Evolutionary conservation across 2,329 filamentous ascomycete genomes (phyloP), one percentile per base, ranked within the genome.

Genomic region (Fusarium pseudograminearum): DNA sequence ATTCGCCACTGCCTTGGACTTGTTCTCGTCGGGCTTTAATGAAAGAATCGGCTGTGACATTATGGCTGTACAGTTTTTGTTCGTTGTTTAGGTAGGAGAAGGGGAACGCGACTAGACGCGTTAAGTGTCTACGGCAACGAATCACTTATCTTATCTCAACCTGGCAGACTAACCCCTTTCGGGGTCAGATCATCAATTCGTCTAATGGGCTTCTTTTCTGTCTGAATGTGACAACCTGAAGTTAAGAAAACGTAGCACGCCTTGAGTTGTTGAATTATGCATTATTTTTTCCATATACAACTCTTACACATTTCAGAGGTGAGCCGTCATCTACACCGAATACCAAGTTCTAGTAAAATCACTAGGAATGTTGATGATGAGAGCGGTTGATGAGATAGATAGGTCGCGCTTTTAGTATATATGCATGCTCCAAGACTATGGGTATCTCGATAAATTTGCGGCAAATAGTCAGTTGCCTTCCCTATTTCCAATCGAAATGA

Each of bases 1-100:
- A 75, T 97, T 91, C 6, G 91, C 87, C 0, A 84, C 87, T 57
- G 83, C 83, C 62, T 84, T 83, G 22, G 59, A 44, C 4, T 61
- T 59, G 8, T 61, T 55, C 4, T 72, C 56, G 26, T 69, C 58
- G 7, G 74, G 65, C n/a, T 78, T 75, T 31, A 86, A 74, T 5
- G 75, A 73, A 28, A 86, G 78, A 18, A 85, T 84, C 38, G 81
- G 78, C 59, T 80, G 79, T 9, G 80, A 74, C 83, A 84, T 84
- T 30, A 10, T 74, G 53, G 44, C 33, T 61, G 30, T 36, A 18
- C 28, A 20, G 50, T 26, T 15, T 34, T 36, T 26, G 48, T 36
- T 57, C 11, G 34, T 40, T 56, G 54, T 66, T 18, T 41, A 16
- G 26, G 28, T 40, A 34, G 28, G 36, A 41, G 38, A 46, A 30